phyloP scores from a whole-genome alignment of 257 asterid species.

The Nicotiana knightiana region DNA sequence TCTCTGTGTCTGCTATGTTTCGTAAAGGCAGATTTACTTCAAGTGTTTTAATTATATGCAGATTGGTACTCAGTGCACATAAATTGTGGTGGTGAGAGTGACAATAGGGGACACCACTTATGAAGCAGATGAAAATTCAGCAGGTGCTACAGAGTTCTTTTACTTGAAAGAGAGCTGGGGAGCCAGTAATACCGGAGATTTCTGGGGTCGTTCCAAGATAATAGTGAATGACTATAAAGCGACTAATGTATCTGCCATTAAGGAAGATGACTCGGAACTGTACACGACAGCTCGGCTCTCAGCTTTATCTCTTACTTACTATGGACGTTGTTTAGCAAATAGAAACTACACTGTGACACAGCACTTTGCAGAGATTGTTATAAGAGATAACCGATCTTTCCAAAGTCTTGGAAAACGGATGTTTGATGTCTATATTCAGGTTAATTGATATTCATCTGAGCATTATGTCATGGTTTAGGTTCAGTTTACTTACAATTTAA shows the following conservation, averaged over 20 bases:
- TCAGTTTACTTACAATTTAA: neutral
- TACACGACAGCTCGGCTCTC: conserved; percentile 18
- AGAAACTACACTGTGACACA: conserved; percentile 14
- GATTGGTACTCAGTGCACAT: neutral
- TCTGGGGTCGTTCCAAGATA: neutral
- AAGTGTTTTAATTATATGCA: neutral
- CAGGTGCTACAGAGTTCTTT: neutral
- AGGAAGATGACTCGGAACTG: neutral
- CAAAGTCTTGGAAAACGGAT: conserved; percentile 15
- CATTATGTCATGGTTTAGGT: neutral
- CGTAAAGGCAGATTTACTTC: neutral
- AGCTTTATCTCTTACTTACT: conserved; percentile 11
- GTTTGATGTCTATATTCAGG: conserved; percentile 18
- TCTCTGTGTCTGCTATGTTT: neutral
- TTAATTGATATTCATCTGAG: neutral
- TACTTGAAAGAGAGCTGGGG: neutral
- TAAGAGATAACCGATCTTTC: conserved; percentile 2
- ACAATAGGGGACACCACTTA: neutral
- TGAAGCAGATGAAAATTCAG: neutral
- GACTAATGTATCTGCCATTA: neutral
- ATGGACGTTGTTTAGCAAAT: conserved; percentile 15
- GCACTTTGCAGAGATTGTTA: conserved; percentile 16
- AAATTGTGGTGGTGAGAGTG: conserved; percentile 12
- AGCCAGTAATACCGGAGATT: conserved; percentile 1
- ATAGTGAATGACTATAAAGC: neutral